A percentile compares a stretch with the other conserved stretches of the same genome.
Evolutionary conservation across 2,329 filamentous ascomycete species (phyloP).

Genomic region (Diaporthe humulicola): DNA sequence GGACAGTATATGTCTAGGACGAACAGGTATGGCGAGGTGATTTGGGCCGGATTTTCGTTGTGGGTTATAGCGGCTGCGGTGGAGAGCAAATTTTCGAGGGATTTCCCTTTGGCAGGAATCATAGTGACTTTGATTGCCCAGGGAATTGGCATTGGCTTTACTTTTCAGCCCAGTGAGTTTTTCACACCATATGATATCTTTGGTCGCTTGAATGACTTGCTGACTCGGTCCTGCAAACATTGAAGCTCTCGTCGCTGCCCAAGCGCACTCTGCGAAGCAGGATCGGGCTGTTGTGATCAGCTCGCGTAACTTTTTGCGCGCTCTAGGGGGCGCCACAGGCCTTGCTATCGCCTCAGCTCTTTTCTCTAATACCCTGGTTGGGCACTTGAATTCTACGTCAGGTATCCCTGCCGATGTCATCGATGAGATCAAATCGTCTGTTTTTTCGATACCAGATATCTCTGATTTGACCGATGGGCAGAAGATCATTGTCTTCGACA

Average conservation of each 20-base stretch:
- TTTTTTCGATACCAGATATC: slow-evolving; percentile 52
- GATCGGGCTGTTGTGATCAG: slow-evolving; percentile 74
- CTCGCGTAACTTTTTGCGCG: slow-evolving; percentile 73
- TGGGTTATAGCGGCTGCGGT: slow-evolving; percentile 51
- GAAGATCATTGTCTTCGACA: slow-evolving; percentile 31
- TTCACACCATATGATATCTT: background rate
- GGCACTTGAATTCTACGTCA: slow-evolving; percentile 50
- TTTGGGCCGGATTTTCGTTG: slow-evolving; percentile 58
- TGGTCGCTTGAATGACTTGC: background rate
- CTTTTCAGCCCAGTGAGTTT: slow-evolving; percentile 56
- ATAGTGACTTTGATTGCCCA: slow-evolving; percentile 63
- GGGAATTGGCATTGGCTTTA: slow-evolving; percentile 65
- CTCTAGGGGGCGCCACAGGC: slow-evolving; percentile 69
- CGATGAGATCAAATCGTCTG: slow-evolving; percentile 52
- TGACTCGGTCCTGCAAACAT: background rate
- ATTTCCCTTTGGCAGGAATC: slow-evolving; percentile 50
- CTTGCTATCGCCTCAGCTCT: slow-evolving; percentile 70
- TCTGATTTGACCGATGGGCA: slow-evolving; percentile 50
- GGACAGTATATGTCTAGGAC: slow-evolving; percentile 70
- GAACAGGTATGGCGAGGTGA: slow-evolving; percentile 71
- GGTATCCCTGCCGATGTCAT: slow-evolving; percentile 45
- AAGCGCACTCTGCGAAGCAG: slow-evolving; percentile 68
- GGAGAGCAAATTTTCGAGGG: slow-evolving; percentile 5
- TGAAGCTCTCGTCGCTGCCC: slow-evolving; percentile 64
- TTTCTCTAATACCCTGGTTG: slow-evolving; percentile 36